Evolutionary conservation across 2,329 filamentous ascomycete species (phyloP).

Genomic region (Endothia cerciana): DNA sequence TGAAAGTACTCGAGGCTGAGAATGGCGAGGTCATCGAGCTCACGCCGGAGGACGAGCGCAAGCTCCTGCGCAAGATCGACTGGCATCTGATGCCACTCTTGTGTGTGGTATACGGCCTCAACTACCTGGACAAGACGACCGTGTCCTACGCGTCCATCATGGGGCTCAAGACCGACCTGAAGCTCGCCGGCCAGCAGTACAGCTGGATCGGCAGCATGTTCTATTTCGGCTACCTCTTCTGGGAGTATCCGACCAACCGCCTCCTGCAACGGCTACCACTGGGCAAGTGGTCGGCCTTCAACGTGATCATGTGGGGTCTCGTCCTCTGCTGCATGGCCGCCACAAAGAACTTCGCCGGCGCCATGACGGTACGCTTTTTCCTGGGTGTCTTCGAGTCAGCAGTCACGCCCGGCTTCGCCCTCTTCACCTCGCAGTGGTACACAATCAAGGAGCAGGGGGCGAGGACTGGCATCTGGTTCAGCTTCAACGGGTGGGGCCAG

Average conservation of each 20-base stretch:
- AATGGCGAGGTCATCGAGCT: constrained; percentile 42
- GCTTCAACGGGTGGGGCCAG: constrained; percentile 50
- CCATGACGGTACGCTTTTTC: constrained; percentile 68
- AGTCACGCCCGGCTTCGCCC: constrained; percentile 69
- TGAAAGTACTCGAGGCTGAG: constrained; percentile 43
- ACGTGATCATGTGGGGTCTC: constrained; percentile 66
- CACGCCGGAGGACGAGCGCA: constrained; percentile 45
- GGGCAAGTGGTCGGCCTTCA: constrained; percentile 68
- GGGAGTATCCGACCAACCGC: constrained; percentile 69
- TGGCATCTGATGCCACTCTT: constrained; percentile 54
- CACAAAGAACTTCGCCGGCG: constrained; percentile 61
- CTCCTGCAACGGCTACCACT: constrained; percentile 67
- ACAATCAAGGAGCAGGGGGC: constrained; percentile 69
- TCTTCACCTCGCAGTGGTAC: constrained; percentile 74
- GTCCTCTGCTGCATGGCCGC: constrained; percentile 64
- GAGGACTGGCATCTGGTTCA: constrained; percentile 69
- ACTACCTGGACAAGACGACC: constrained; percentile 54
- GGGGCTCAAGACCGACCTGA: constrained; percentile 56
- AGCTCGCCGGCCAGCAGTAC: constrained; percentile 64
- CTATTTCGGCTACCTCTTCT: constrained; percentile 50
- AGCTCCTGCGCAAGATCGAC: constrained; percentile 50
- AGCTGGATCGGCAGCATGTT: constrained; percentile 57
- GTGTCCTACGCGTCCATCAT: constrained; percentile 56
- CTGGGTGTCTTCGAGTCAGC: constrained; percentile 70
- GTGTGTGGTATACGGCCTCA: constrained; percentile 61